These are phyloP conservation scores for Russula sp. DNA, from an alignment of 768 basidiomycete genomes.

Conservation along the genomic window DNA sequence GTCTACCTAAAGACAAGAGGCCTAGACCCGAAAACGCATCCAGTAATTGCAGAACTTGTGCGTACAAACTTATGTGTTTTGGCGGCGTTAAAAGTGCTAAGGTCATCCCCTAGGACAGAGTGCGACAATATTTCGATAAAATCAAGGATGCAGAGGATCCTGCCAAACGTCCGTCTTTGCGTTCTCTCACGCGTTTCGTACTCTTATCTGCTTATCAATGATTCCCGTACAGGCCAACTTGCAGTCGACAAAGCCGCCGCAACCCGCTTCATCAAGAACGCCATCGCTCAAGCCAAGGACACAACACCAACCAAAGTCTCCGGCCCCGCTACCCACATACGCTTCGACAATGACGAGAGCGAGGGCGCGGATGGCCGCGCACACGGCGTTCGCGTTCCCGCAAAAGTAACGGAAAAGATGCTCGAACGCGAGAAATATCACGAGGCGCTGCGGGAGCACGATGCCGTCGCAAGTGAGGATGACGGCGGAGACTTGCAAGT, in stretches of 20 bases:
- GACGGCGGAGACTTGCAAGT: constrained; percentile 28
- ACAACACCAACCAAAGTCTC: not conserved
- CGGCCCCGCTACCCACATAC: constrained; percentile 18
- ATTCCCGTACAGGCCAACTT: constrained; percentile 29
- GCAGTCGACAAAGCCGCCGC: constrained; percentile 76
- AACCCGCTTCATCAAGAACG: constrained; percentile 75
- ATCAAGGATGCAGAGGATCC: constrained; percentile 69
- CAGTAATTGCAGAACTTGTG: constrained; percentile 68
- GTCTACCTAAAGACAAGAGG: constrained; percentile 79
- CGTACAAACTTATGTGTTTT: constrained; percentile 13
- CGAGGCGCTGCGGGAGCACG: constrained; percentile 39
- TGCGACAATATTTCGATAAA: constrained; percentile 77
- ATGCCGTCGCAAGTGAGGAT: constrained; percentile 29
- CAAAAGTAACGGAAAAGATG: constrained; percentile 68
- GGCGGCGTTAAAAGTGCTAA: no score
- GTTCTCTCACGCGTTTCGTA: not conserved
- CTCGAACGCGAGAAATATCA: constrained; percentile 58
- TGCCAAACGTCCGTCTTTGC: constrained; percentile 41
- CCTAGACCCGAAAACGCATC: constrained; percentile 71
- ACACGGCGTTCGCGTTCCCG: constrained; percentile 33
- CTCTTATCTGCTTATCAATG: not conserved
- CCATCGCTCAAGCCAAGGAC: constrained; percentile 55
- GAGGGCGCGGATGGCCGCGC: constrained; percentile 5
- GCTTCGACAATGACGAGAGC: constrained; percentile 14
- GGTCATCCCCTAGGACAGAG: constrained; percentile 49